Evolutionary conservation across 495 filamentous ascomycete species (phyloP).

Genomic region (Daldinia decipiens): DNA sequence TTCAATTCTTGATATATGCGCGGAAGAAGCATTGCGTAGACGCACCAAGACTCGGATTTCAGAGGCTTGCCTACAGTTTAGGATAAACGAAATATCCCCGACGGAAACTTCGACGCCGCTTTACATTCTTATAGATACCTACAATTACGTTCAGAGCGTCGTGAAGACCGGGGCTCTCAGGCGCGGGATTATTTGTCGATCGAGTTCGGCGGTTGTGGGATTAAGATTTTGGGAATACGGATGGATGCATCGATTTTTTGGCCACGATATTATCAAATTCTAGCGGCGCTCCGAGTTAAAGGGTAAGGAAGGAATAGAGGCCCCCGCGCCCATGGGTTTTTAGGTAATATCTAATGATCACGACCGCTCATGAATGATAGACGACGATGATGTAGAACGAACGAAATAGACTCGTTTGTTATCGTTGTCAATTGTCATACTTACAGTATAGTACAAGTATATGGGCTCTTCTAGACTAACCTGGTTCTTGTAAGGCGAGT

Average conservation of each 20-base stretch:
- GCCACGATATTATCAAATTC: neutral
- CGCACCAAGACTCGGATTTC: neutral
- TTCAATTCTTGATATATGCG: slow-evolving; percentile 10
- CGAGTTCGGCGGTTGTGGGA: slow-evolving; percentile 5
- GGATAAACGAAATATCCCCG: slow-evolving; percentile 3
- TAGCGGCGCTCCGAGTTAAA: neutral
- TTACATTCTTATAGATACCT: slow-evolving; percentile 13
- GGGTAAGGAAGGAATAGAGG: neutral
- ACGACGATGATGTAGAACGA: slow-evolving; percentile 47
- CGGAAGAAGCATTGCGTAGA: neutral
- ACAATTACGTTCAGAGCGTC: slow-evolving; percentile 3
- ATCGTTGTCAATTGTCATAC: slow-evolving; percentile 34
- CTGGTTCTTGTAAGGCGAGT: neutral
- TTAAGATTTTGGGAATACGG: slow-evolving; percentile 16
- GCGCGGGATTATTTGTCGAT: slow-evolving; percentile 17
- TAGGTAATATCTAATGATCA: slow-evolving; percentile 42
- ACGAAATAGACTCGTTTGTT: slow-evolving; percentile 42
- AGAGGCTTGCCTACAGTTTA: slow-evolving; percentile 1
- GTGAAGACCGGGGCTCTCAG: slow-evolving; percentile 14
- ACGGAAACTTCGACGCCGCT: slow-evolving; percentile 10
- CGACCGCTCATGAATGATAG: slow-evolving; percentile 49
- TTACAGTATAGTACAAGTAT: neutral
- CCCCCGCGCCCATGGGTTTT: slow-evolving; percentile 7
- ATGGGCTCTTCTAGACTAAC: neutral
- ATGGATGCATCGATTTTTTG: slow-evolving; percentile 14